phyloP scores from a whole-genome alignment of 352 stramenopile species.

The Phytophthora pseudosyringae region DNA sequence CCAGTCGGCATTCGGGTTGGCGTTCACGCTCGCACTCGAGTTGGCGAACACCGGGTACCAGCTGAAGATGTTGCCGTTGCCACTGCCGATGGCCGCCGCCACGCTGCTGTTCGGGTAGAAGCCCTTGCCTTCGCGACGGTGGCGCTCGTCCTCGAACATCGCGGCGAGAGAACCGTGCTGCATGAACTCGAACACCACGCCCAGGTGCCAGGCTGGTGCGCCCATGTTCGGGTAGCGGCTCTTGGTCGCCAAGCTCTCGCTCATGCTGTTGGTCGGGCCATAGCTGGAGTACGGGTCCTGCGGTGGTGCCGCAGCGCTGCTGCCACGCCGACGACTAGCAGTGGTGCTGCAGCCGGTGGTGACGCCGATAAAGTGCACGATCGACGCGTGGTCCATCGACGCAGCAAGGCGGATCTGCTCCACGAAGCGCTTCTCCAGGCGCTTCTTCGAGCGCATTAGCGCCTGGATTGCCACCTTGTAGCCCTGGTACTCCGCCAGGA shows the following conservation, averaged over 20 bases:
- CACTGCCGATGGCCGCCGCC: slow-evolving; percentile 41
- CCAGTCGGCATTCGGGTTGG: slow-evolving; percentile 58
- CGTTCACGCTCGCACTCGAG: slow-evolving; percentile 45
- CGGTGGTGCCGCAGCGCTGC: slow-evolving; percentile 20
- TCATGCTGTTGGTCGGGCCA: slow-evolving; percentile 32
- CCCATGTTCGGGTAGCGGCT: slow-evolving; percentile 40
- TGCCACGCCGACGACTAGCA: slow-evolving; percentile 36
- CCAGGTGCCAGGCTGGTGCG: slow-evolving; percentile 62
- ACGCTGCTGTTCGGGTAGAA: slow-evolving; percentile 48
- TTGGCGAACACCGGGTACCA: slow-evolving; percentile 54
- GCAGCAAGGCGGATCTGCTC: slow-evolving; percentile 74
- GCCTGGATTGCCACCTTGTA: slow-evolving; percentile 75
- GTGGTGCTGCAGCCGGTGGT: slow-evolving; percentile 60
- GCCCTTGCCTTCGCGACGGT: slow-evolving; percentile 61
- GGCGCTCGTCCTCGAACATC: slow-evolving; percentile 66
- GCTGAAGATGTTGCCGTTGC: slow-evolving; percentile 57
- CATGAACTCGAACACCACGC: slow-evolving; percentile 84
- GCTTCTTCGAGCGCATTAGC: slow-evolving; percentile 59
- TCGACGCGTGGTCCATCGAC: slow-evolving; percentile 63
- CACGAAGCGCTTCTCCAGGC: slow-evolving; percentile 61
- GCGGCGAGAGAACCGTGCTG: slow-evolving; percentile 60
- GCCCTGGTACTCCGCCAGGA: slow-evolving; percentile 72
- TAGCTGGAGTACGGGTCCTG: slow-evolving; percentile 18
- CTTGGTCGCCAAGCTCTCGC: slow-evolving; percentile 23
- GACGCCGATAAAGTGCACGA: slow-evolving; percentile 85